phyloP scores from a whole-genome alignment of 768 basidiomycete species.

The Termitomyces titanicus region DNA sequence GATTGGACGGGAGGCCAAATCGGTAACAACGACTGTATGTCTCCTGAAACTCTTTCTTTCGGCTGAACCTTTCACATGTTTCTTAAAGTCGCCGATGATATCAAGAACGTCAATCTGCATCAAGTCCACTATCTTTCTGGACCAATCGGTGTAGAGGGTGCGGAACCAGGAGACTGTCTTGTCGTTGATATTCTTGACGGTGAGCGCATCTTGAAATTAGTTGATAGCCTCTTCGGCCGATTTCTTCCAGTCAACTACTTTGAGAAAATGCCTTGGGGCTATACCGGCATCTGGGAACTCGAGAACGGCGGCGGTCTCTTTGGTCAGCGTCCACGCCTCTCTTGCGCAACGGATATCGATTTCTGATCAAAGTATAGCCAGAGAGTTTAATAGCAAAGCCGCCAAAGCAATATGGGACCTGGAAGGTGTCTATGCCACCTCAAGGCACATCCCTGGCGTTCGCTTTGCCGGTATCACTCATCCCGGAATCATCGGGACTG shows the following conservation, averaged over 20 bases:
- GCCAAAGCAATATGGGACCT: slow-evolving; percentile 84
- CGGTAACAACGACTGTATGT: slow-evolving; percentile 63
- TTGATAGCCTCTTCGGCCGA: not conserved
- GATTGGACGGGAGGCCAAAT: slow-evolving; percentile 84
- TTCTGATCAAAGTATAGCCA: slow-evolving; percentile 30
- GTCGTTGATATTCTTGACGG: slow-evolving; percentile 79
- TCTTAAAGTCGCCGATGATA: slow-evolving; percentile 55
- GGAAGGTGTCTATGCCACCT: slow-evolving; percentile 67
- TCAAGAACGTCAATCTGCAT: slow-evolving; percentile 59
- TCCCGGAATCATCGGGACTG: slow-evolving; percentile 74
- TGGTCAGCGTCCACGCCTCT: slow-evolving; percentile 28
- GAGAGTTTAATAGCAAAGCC: slow-evolving; percentile 66
- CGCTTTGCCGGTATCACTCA: slow-evolving; percentile 77
- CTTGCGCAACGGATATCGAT: not conserved
- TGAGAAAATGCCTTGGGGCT: slow-evolving; percentile 80
- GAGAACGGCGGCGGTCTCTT: slow-evolving; percentile 72
- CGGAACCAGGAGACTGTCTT: slow-evolving; percentile 75
- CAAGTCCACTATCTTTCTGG: slow-evolving; percentile 72
- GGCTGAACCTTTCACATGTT: not conserved
- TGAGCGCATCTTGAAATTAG: slow-evolving; percentile 17
- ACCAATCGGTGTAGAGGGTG: slow-evolving; percentile 69
- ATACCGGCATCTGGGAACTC: slow-evolving; percentile 75
- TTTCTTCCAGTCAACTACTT: slow-evolving; percentile 52
- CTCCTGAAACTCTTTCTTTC: slow-evolving; percentile 8
- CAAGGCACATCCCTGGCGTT: slow-evolving; percentile 76